Conservation (phyloP, 306 rosid genomes). For the Urtica urens region DNA sequence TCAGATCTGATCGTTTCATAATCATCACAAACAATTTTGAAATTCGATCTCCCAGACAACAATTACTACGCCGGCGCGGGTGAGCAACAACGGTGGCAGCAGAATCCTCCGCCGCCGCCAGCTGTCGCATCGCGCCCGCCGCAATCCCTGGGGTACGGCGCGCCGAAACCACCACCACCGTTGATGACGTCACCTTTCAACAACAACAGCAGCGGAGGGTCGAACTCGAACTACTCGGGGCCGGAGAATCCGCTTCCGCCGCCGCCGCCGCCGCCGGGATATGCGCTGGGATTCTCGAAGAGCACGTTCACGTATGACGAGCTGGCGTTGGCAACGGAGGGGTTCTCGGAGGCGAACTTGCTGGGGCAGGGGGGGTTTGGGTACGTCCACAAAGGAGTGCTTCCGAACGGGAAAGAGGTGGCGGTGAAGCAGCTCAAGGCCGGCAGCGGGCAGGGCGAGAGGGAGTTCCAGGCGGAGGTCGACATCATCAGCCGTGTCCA, state of each 20-base stretch:
- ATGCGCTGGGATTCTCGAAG: conserved; percentile 51
- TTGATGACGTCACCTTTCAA: conserved; percentile 35
- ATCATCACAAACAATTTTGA: not conserved
- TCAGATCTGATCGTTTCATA: not conserved
- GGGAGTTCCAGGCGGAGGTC: conserved; percentile 93
- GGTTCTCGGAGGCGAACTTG: conserved; percentile 89
- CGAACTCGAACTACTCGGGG: conserved; percentile 83
- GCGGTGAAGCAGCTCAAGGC: conserved; percentile 91
- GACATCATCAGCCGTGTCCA: conserved; percentile 96
- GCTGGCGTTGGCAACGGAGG: conserved; percentile 80
- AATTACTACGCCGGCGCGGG: conserved; percentile 52
- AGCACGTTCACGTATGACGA: conserved; percentile 74
- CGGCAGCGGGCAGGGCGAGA: conserved; percentile 97
- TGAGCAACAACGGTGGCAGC: conserved; percentile 44
- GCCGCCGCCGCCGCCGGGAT: conserved; percentile 71
- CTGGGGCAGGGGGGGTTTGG: conserved; percentile 99
- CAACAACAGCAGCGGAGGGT: conserved; percentile 69
- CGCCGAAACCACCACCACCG: conserved; percentile 23
- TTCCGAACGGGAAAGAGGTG: conserved; percentile 91
- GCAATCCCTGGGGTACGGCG: conserved; percentile 16
- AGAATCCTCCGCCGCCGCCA: conserved; percentile 58
- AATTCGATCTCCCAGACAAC: conserved; percentile 36
- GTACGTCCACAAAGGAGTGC: conserved; percentile 79
- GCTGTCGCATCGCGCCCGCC: conserved; percentile 52
- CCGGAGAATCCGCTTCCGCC: conserved; percentile 48